phyloP scores from a whole-genome alignment of 768 basidiomycete species.

The Leccinum barrowsii region DNA sequence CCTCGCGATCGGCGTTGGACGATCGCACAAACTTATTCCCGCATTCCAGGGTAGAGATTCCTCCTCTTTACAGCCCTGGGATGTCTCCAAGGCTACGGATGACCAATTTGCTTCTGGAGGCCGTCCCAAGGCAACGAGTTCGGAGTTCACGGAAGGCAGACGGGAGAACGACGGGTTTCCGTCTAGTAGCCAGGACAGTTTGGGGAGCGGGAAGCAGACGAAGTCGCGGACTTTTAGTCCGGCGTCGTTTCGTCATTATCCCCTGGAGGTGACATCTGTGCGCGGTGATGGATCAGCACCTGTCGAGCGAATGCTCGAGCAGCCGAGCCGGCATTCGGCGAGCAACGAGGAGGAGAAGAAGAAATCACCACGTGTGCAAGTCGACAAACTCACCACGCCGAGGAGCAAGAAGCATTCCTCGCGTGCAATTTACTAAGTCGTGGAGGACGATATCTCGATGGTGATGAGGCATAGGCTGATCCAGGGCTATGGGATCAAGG shows the following conservation, averaged over 20 bases:
- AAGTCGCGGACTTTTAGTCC: slow-evolving; percentile 47
- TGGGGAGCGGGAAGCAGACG: slow-evolving; percentile 33
- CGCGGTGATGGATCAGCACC: background rate
- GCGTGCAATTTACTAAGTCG: slow-evolving; percentile 41
- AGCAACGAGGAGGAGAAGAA: slow-evolving; percentile 19
- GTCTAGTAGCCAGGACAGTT: slow-evolving; percentile 25
- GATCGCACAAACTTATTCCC: slow-evolving; percentile 48
- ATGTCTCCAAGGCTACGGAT: slow-evolving; percentile 15
- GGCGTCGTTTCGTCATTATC: slow-evolving; percentile 44
- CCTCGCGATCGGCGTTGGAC: slow-evolving; percentile 56
- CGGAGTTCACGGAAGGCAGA: slow-evolving; percentile 39
- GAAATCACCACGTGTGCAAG: slow-evolving; percentile 22
- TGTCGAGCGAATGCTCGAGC: slow-evolving; percentile 16
- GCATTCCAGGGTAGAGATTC: slow-evolving; percentile 44
- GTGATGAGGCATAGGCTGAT: slow-evolving; percentile 61
- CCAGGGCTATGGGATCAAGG: slow-evolving; percentile 67
- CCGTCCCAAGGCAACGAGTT: slow-evolving; percentile 12
- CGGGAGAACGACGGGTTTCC: slow-evolving; percentile 55
- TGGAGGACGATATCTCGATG: slow-evolving; percentile 79
- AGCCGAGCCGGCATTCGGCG: slow-evolving; percentile 1
- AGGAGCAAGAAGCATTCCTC: slow-evolving; percentile 17
- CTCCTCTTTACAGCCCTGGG: background rate
- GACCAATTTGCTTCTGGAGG: slow-evolving; percentile 20
- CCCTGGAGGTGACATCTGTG: slow-evolving; percentile 27
- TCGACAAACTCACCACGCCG: slow-evolving; percentile 19